Percentiles rank a stretch among this genome's conserved stretches.
These are phyloP conservation scores for Adiantum capillusveneris DNA, from an alignment of 75 land plant species.

Conservation along the genomic window DNA sequence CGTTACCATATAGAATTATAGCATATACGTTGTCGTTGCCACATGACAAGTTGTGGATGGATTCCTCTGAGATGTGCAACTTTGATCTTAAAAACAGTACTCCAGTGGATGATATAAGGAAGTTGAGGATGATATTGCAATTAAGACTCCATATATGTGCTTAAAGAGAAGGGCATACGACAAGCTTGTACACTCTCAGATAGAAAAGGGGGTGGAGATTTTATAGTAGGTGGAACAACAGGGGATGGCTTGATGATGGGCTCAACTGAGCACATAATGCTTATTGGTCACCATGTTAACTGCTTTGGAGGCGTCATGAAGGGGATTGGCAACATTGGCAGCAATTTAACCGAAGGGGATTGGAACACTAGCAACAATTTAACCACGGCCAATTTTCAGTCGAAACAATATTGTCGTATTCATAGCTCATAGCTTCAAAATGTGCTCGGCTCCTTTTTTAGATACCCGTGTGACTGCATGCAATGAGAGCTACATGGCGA, in stretches of 20 bases:
- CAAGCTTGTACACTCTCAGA: constrained; percentile 47
- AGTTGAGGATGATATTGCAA: constrained; percentile 67
- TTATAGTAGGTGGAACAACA: constrained; percentile 84
- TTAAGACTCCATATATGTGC: constrained; percentile 76
- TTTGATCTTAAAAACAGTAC: constrained; percentile 22
- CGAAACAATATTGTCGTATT: background rate
- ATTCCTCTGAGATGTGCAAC: background rate
- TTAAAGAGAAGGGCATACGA: constrained; percentile 77
- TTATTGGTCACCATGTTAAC: constrained; percentile 68
- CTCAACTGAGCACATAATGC: constrained; percentile 92
- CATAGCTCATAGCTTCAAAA: constrained; percentile 5
- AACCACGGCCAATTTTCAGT: no score
- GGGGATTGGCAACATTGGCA: constrained; percentile 87
- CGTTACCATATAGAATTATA: no score
- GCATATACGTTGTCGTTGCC: no score
- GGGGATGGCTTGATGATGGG: constrained; percentile 88
- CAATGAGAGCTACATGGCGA: constrained; percentile 11
- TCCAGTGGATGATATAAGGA: constrained; percentile 51
- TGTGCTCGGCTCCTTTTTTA: background rate
- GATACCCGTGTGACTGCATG: background rate
- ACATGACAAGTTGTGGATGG: background rate
- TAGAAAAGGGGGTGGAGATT: constrained; percentile 60
- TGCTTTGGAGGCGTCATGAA: constrained; percentile 64
- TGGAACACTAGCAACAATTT: no score
- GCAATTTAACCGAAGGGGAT: constrained; percentile 83